A percentile compares a stretch with the other conserved stretches of the same genome.
phyloP scores from a whole-genome alignment of 768 basidiomycete species.

The Sporobolomyces roseus region DNA sequence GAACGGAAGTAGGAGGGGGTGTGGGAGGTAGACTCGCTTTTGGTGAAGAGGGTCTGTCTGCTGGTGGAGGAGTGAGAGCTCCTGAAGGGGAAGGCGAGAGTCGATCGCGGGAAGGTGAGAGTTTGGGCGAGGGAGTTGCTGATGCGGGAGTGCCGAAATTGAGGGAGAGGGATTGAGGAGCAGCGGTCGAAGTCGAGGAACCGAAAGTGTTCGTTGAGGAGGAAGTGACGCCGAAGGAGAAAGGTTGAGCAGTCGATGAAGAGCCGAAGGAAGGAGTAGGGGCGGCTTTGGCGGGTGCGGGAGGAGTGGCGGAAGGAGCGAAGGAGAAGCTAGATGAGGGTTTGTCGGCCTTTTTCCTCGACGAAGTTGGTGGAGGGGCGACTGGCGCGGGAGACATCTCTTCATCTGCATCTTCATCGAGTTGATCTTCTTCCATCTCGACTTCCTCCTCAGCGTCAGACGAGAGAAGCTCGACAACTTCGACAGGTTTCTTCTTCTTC shows the following conservation, averaged over 20 bases:
- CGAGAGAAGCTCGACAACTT: conserved; percentile 7
- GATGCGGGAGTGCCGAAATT: background rate
- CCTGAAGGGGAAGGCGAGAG: conserved; percentile 1
- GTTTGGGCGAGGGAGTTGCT: background rate
- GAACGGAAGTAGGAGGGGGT: conserved; percentile 7
- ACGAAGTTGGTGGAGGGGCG: background rate
- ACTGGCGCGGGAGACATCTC: background rate
- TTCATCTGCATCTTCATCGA: background rate
- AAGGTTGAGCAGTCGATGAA: no score
- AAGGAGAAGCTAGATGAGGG: background rate
- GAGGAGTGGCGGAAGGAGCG: no score
- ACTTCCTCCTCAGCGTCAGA: conserved; percentile 14
- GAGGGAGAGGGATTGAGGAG: background rate
- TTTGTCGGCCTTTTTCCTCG: background rate
- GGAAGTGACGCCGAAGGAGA: no score
- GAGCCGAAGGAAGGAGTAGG: background rate
- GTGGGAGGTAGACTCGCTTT: conserved; percentile 5
- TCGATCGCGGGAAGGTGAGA: background rate
- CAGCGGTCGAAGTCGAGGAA: no score
- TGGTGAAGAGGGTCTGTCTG: background rate
- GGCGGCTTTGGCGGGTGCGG: no score
- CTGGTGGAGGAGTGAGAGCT: background rate
- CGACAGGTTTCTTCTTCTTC: conserved; percentile 20
- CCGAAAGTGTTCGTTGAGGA: no score
- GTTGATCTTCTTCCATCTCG: no score